phyloP scores from a whole-genome alignment of 179 eudicot genomes.

The Silene noctiflora region DNA sequence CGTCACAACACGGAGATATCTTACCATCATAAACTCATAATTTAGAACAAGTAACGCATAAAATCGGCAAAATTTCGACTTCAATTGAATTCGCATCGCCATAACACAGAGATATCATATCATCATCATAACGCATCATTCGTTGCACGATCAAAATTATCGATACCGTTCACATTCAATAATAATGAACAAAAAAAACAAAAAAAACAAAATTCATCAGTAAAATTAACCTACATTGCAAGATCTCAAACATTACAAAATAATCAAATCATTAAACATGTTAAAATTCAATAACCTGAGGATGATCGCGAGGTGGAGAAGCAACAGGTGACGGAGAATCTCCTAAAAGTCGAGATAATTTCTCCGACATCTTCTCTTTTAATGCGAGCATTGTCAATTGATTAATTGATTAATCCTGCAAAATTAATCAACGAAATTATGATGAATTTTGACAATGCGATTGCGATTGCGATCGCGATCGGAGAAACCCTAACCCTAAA shows the following conservation, averaged over 20 bases:
- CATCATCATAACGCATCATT: neutral
- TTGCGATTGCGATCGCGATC: constrained; percentile 15
- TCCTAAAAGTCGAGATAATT: constrained; percentile 51
- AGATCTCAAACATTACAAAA: constrained; percentile 17
- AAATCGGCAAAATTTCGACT: neutral
- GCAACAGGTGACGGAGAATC: constrained; percentile 52
- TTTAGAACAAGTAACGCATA: neutral
- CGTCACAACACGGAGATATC: too few relatives aligned
- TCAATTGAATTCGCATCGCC: neutral
- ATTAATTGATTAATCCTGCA: neutral
- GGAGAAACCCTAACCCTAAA: constrained; percentile 15
- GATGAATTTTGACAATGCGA: neutral
- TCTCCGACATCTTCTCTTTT: constrained; percentile 56
- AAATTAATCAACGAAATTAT: neutral
- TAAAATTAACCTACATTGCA: constrained; percentile 23
- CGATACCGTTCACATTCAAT: neutral
- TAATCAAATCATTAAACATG: neutral
- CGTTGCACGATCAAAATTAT: neutral
- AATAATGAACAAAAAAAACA: too few relatives aligned
- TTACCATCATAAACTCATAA: too few relatives aligned
- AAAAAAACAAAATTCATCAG: neutral
- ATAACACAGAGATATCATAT: neutral
- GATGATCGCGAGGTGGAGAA: constrained; percentile 30
- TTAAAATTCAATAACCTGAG: constrained; percentile 29
- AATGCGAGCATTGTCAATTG: constrained; percentile 40